Conservation (phyloP, 306 rosid species). For the Fragaria nilgerrensis region DNA sequence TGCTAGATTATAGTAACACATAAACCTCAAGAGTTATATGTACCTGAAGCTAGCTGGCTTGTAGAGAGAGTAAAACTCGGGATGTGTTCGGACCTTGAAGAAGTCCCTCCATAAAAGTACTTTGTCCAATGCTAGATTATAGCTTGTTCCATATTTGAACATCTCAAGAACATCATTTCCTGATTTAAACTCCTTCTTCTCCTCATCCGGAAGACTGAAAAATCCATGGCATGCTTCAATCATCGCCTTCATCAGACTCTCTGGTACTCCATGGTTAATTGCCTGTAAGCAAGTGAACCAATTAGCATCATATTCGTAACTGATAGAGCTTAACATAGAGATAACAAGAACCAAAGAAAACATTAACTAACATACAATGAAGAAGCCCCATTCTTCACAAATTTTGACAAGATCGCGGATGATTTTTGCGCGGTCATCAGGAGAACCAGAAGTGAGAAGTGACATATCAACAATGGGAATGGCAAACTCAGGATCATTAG, state of each 20-base stretch:
- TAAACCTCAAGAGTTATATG: neutral
- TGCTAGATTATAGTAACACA: too few relatives aligned
- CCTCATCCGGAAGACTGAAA: slow-evolving; percentile 23
- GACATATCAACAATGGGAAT: slow-evolving; percentile 50
- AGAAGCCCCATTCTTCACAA: slow-evolving; percentile 53
- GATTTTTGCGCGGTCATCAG: slow-evolving; percentile 26
- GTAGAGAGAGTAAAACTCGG: neutral
- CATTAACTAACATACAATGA: slow-evolving; percentile 25
- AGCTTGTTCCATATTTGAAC: neutral
- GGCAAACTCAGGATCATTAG: slow-evolving; percentile 34
- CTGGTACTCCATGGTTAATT: slow-evolving; percentile 44
- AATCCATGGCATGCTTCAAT: slow-evolving; percentile 31
- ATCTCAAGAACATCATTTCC: neutral
- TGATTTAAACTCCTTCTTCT: slow-evolving; percentile 9
- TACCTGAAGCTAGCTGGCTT: neutral
- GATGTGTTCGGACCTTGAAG: slow-evolving; percentile 4
- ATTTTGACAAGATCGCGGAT: slow-evolving; percentile 36
- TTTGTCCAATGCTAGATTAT: neutral
- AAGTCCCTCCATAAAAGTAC: neutral
- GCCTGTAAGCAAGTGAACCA: slow-evolving; percentile 11
- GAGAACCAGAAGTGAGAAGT: slow-evolving; percentile 35
- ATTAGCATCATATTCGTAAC: neutral
- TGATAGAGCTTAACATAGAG: neutral
- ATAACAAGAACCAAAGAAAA: neutral
- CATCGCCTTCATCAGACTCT: slow-evolving; percentile 34